phyloP scores from a whole-genome alignment of 1,139 yeast species.

The Arxiozyma heterogenica region DNA sequence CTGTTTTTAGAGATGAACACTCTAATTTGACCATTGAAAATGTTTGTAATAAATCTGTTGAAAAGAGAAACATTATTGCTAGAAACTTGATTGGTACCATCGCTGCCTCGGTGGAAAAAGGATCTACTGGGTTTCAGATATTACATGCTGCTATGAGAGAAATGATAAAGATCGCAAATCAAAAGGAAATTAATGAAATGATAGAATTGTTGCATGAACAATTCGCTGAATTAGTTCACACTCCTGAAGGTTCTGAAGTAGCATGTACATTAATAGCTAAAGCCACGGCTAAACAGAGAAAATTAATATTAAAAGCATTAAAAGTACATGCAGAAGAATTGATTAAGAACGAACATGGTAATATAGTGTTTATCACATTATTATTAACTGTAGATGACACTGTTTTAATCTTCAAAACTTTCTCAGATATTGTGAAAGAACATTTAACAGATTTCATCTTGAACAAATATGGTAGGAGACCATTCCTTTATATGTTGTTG shows the following conservation, averaged over 20 bases:
- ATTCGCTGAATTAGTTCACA: constrained; percentile 89
- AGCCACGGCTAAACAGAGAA: constrained; percentile 91
- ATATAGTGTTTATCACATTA: constrained; percentile 65
- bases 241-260: constrained; percentile 88
- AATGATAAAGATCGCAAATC: constrained; percentile 60
- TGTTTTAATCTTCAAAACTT: constrained; percentile 66
- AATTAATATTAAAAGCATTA: constrained; percentile 59
- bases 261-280: constrained; percentile 71
- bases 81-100: constrained; percentile 75
- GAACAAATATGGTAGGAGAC: constrained; percentile 81
- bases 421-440: constrained; percentile 52
- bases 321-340: constrained; percentile 66
- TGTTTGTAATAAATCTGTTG: constrained; percentile 61
- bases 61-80: constrained; percentile 70
- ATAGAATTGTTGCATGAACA: constrained; percentile 80
- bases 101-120: constrained; percentile 86
- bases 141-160: constrained; percentile 95
- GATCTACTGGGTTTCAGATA: constrained; percentile 92
- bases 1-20: constrained; percentile 75
- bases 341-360: constrained; percentile 80
- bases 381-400: constrained; percentile 93
- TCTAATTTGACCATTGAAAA: constrained; percentile 55
- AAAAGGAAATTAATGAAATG: constrained; percentile 66
- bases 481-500: constrained; percentile 68
- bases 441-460: constrained; percentile 48